Base-by-base conservation (phyloP, 2,329 filamentous ascomycete species). In the Byssochlamys sp. region DNA sequence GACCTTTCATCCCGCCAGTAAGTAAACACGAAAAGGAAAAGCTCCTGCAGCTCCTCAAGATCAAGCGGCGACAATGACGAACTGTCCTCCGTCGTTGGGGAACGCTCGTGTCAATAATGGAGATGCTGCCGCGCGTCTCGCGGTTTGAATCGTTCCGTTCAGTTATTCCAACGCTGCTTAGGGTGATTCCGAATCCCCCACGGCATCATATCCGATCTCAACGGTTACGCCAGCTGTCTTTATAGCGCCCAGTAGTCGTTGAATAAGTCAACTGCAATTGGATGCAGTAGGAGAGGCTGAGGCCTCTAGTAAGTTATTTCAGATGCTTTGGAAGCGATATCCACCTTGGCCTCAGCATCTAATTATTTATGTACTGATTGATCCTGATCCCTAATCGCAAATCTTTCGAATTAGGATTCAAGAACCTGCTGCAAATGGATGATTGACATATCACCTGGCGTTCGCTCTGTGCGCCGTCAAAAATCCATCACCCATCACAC, bases 261-360 rank as follows among this genome's bases (percentile, higher is more conserved):
- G 19, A 19, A 19, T 19, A 19, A 19, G 19, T 19, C 19, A 19
- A 19, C 19, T 19, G 19, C 19, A 19, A 19, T 19, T 19, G 19
- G 19, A 19, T 19, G 19, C 19, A 19, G 19, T 19, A 19, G 19
- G 19, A 19, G 19, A 19, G 19, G 19, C 19, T 19, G 19, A 19
- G 19, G 19, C 19, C 19, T 19, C 19, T 19, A 19, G 19, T 19
- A 19, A 19, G 19, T 19, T 19, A 19, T 19, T 19, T 19, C 19
- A 19, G 19, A 19, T 19, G 19, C 19, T 19, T 19, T 19, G 19
- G 19, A 19, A 19, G 19, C 19, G 19, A 19, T 19, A 1, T 19
- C 19, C 19, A 19, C 19, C 65, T 65, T 2, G 76, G 75, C 3
- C 76, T 76, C 1, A 77, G 66, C 2, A 52, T 57, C 27, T 64